A percentile compares a stretch with the other conserved stretches of the same genome.
Conservation (phyloP, 371 early-diverging fungal genomes). For the Mortierella sp. region DNA sequence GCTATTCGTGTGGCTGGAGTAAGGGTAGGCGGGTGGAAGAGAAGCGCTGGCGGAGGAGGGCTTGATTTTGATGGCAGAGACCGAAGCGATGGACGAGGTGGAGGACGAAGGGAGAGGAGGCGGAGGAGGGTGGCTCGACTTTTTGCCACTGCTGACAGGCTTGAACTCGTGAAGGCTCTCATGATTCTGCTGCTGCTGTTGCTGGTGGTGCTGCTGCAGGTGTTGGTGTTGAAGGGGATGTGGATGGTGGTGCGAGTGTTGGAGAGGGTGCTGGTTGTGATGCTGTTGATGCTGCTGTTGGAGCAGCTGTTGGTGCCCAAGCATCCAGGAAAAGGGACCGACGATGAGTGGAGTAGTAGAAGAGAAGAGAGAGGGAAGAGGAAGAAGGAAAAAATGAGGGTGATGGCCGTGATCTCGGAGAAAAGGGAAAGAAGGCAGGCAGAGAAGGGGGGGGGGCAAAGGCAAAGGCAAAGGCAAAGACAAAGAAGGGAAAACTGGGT, state of each 20-base stretch:
- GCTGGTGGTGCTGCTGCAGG: background rate
- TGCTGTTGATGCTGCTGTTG: slow-evolving; percentile 48
- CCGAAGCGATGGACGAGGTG: slow-evolving; percentile 23
- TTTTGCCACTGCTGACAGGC: slow-evolving; percentile 11
- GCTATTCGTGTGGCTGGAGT: slow-evolving; percentile 21
- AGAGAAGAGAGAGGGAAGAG: background rate
- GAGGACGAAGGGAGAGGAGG: slow-evolving; percentile 25
- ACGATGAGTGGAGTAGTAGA: background rate
- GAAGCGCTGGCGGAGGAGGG: slow-evolving; percentile 29
- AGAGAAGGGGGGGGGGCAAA: too few relatives aligned
- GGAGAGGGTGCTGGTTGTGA: slow-evolving; percentile 6
- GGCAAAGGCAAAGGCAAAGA: too few relatives aligned
- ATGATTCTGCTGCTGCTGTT: slow-evolving; percentile 15
- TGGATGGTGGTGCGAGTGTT: background rate
- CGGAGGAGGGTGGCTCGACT: slow-evolving; percentile 22
- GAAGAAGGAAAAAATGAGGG: background rate
- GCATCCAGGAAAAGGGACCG: slow-evolving; percentile 35
- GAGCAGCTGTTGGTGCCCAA: slow-evolving; percentile 54
- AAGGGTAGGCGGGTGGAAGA: slow-evolving; percentile 50
- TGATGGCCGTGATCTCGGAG: slow-evolving; percentile 13
- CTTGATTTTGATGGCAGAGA: slow-evolving; percentile 30
- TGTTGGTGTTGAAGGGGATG: slow-evolving; percentile 13
- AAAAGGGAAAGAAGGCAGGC: slow-evolving; percentile 10
- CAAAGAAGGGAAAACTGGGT: background rate
- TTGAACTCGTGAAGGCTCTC: slow-evolving; percentile 30